Conservation (phyloP, 305 asterid species). For the Fraxinus angustifolia region DNA sequence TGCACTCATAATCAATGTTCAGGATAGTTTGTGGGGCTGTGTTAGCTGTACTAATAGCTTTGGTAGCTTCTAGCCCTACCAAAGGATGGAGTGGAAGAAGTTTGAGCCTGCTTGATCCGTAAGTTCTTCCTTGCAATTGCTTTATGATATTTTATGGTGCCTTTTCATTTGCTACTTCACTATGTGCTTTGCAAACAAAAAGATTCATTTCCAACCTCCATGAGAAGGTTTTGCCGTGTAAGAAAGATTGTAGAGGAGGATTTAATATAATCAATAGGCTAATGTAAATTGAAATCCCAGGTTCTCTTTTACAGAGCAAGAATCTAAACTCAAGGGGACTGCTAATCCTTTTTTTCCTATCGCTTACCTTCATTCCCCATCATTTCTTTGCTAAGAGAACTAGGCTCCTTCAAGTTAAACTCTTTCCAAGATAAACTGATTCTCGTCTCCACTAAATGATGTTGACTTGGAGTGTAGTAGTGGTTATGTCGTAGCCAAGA, state of each 20-base stretch:
- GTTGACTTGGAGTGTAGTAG: background rate
- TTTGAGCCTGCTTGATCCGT: conserved; percentile 98
- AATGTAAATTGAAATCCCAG: background rate
- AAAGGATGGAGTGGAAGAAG: conserved; percentile 99
- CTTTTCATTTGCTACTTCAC: background rate
- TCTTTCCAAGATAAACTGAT: background rate
- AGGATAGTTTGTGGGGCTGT: conserved; percentile 75
- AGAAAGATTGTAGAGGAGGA: background rate
- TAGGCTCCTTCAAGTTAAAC: background rate
- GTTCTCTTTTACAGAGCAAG: background rate
- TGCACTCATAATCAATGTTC: conserved; percentile 27
- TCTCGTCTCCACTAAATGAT: background rate
- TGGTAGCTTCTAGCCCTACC: conserved; percentile 99
- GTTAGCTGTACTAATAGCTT: conserved; percentile 71
- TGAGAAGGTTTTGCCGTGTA: background rate
- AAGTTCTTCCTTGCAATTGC: conserved; percentile 30
- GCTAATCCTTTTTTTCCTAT: background rate
- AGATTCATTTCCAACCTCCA: conserved; percentile 2
- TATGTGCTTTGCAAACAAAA: conserved; percentile 3
- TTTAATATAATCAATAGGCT: background rate
- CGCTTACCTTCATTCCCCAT: background rate
- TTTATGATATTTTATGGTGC: background rate
- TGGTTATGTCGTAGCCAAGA: background rate
- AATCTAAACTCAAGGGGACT: background rate
- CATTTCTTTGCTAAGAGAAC: background rate